A percentile compares a stretch with the other conserved stretches of the same genome.
Conservation (phyloP, 345 rosid species). For the Xanthoceras sorbifolium region DNA sequence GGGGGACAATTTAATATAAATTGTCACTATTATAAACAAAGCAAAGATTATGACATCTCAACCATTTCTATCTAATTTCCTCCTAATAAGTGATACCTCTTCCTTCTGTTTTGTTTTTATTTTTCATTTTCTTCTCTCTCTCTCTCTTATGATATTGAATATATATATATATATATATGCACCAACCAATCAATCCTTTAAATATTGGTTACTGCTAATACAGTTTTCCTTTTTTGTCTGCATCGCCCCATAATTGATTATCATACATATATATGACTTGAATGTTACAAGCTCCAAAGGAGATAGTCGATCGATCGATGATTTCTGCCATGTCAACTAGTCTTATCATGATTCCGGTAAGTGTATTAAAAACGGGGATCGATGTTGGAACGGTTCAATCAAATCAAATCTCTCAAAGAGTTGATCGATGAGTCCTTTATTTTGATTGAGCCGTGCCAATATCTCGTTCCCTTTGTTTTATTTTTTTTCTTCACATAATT, state of each 20-base stretch:
- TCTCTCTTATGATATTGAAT: background rate
- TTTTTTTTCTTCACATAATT: too few relatives aligned
- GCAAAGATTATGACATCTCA: conserved; percentile 60
- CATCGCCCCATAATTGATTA: too few relatives aligned
- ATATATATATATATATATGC: background rate
- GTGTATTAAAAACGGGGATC: conserved; percentile 4
- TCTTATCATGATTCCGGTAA: conserved; percentile 14
- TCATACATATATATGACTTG: background rate
- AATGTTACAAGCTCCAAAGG: background rate
- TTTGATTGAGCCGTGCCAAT: conserved; percentile 90
- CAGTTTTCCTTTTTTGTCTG: background rate
- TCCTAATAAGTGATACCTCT: conserved; percentile 1
- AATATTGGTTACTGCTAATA: background rate
- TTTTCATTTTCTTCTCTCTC: conserved; percentile 15
- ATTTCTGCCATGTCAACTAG: background rate
- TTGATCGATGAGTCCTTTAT: conserved; percentile 59
- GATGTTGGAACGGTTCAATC: conserved; percentile 77
- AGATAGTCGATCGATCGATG: background rate
- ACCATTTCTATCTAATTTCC: conserved; percentile 38
- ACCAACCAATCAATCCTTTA: background rate
- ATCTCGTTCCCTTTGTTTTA: conserved; percentile 31
- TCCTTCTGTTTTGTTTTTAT: background rate
- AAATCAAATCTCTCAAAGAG: conserved; percentile 45
- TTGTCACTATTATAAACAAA: conserved; percentile 20
- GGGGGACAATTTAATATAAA: conserved; percentile 16